Base-by-base conservation (phyloP, 805 yeast genomes). In the Yarrowia hollandica region DNA sequence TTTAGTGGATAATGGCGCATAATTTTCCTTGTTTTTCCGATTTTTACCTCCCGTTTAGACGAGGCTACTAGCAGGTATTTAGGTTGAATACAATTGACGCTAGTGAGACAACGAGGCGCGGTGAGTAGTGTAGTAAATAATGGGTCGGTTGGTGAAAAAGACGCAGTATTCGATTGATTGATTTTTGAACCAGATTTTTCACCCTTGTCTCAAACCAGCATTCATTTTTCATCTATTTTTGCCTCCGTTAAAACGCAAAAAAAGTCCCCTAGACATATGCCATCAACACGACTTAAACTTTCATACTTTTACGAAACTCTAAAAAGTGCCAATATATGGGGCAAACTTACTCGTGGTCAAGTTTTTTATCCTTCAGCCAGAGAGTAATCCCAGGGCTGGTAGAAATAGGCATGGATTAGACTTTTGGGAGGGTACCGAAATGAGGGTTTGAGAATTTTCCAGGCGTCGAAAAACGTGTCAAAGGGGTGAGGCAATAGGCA, bases 291-390 rank as follows among this genome's bases (percentile, higher is more conserved):
- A n/a, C n/a, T n/a, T 41, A 25, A 41, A 26, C 48, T 41, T 41
- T 41, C 48, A 41, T 23, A 41, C 48, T 41, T 41, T 44, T 44
- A 44, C 52, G 52, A 44, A 44, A 44, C 26, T 44, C 18, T 44
- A 44, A 44, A 44, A 44, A 44, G 52, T 44, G 52, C 52, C 52
- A 44, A 44, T 44, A 28, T 44, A 44, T 44, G 52, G 52, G 35
- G 35, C 52, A 44, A 44, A 44, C 52, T n/a, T 14, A 28, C 10
- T 11, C 3, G 19, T 7, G 11, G 11, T n/a, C n/a, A n/a, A n/a
- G n/a, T n/a, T n/a, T n/a, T 14, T 7, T 15, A 15, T 11, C 8
- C n/a, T 39, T 39, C 7, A 14, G 5, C 25, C 30, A 15, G 35
- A 30, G 35, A 44, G 52, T 44, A 44, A 44, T 44, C 52, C 52